Percentiles rank a stretch among this genome's conserved stretches.
These are phyloP conservation scores for Entamoeba nuttalli DNA, from an alignment of 208 protist genomes.

Conservation along the genomic window DNA sequence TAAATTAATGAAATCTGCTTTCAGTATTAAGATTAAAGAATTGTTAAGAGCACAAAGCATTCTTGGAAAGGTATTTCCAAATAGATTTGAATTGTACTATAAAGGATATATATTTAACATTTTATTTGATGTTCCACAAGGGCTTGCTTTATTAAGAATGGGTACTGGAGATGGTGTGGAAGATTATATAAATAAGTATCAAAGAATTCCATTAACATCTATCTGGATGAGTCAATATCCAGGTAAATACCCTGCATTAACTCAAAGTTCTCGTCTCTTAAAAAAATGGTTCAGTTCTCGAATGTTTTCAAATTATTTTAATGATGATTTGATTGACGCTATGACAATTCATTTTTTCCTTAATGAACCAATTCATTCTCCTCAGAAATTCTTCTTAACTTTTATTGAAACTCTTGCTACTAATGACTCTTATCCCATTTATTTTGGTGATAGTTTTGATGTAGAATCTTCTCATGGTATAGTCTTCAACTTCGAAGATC, in stretches of 20 bases:
- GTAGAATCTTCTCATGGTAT: not conserved
- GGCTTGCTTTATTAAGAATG: not conserved
- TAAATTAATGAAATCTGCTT: not conserved
- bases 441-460: not conserved
- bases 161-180: not conserved
- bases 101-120: not conserved
- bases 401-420: not conserved
- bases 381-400: not conserved
- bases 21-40: not conserved
- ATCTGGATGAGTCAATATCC: not conserved
- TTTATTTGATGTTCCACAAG: not conserved
- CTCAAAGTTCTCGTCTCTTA: not conserved
- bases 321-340: not conserved
- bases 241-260: not conserved
- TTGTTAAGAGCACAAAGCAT: not conserved
- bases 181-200: not conserved
- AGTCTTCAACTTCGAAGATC: not conserved
- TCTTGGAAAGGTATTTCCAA: not conserved
- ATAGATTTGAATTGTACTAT: not conserved
- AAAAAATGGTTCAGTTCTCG: not conserved
- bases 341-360: not conserved
- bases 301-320: not conserved
- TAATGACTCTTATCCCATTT: not conserved
- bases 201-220: not conserved
- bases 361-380: not conserved